A percentile compares a stretch with the other conserved stretches of the same genome.
Conservation (phyloP, 345 rosid species). For the Tarenaya hassleriana region DNA sequence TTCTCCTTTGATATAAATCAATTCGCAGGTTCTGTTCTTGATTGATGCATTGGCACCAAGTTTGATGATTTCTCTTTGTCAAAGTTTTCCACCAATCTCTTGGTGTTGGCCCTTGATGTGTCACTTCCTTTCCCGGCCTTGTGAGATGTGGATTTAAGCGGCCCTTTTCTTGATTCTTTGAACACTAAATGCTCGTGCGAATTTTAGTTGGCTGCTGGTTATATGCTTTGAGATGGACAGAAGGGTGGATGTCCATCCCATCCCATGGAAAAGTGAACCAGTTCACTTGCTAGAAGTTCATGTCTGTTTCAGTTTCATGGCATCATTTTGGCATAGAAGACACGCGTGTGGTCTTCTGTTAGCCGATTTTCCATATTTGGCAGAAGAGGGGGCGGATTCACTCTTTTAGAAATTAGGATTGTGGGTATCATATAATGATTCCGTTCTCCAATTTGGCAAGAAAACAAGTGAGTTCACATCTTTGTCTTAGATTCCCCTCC, state of each 20-base stretch:
- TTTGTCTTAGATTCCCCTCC: slow-evolving; percentile 16
- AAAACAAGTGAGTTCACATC: no score
- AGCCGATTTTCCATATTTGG: no score
- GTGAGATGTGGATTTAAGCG: not conserved
- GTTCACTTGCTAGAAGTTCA: no score
- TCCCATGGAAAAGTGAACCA: no score
- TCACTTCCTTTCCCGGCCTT: slow-evolving; percentile 1
- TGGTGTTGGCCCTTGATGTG: slow-evolving; percentile 2
- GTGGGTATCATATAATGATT: slow-evolving; percentile 23
- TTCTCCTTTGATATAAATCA: slow-evolving; percentile 6
- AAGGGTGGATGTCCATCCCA: no score
- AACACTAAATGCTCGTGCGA: no score
- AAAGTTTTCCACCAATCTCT: not conserved
- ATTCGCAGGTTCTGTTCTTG: slow-evolving; percentile 3
- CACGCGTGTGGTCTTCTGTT: no score
- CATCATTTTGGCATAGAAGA: no score
- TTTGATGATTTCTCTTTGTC: not conserved
- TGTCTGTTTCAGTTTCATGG: no score
- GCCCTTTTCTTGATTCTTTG: not conserved
- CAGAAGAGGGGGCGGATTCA: slow-evolving; percentile 13
- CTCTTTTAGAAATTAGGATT: slow-evolving; percentile 20
- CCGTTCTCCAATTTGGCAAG: slow-evolving; percentile 20
- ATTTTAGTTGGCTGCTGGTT: no score
- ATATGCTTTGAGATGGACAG: no score
- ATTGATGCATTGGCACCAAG: not conserved